Evolutionary conservation across 352 stramenopile genomes (phyloP).

Genomic region (Phytophthora sojae): DNA sequence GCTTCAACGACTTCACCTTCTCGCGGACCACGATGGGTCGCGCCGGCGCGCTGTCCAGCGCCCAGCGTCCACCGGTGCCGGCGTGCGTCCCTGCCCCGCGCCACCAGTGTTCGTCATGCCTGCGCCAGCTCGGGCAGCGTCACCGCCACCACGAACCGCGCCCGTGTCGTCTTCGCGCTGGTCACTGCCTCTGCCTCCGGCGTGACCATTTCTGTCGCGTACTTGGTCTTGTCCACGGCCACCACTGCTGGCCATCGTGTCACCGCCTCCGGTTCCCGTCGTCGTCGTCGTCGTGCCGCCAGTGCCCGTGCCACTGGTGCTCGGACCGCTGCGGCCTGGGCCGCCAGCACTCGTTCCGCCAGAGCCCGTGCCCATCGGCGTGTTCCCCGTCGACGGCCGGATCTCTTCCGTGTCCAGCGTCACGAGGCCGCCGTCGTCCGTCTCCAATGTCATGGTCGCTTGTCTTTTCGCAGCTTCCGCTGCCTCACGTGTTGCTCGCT

Average conservation of each 20-base stretch:
- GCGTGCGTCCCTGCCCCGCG: background rate
- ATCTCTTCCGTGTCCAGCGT: slow-evolving; percentile 3
- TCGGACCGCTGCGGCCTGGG: too few species aligned
- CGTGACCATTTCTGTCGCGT: background rate
- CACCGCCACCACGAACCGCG: background rate
- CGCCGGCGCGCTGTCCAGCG: background rate
- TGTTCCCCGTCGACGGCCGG: background rate
- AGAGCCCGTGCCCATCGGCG: background rate
- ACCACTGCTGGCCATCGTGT: background rate
- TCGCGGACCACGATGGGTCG: slow-evolving; percentile 1
- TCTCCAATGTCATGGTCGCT: background rate
- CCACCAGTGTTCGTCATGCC: background rate
- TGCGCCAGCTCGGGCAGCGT: background rate
- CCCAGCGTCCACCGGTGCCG: background rate
- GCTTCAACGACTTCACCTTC: slow-evolving; percentile 7
- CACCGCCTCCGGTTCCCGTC: too few species aligned
- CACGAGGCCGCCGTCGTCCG: background rate
- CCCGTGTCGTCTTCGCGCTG: too few species aligned
- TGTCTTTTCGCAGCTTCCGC: background rate
- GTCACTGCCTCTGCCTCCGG: background rate
- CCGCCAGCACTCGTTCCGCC: background rate
- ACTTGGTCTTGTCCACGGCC: background rate
- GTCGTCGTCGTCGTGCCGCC: background rate
- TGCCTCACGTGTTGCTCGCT: background rate
- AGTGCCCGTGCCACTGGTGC: too few species aligned